A percentile compares a stretch with the other conserved stretches of the same genome.
Conservation (phyloP, 2,329 filamentous ascomycete species). For the Colletotrichum sp. region DNA sequence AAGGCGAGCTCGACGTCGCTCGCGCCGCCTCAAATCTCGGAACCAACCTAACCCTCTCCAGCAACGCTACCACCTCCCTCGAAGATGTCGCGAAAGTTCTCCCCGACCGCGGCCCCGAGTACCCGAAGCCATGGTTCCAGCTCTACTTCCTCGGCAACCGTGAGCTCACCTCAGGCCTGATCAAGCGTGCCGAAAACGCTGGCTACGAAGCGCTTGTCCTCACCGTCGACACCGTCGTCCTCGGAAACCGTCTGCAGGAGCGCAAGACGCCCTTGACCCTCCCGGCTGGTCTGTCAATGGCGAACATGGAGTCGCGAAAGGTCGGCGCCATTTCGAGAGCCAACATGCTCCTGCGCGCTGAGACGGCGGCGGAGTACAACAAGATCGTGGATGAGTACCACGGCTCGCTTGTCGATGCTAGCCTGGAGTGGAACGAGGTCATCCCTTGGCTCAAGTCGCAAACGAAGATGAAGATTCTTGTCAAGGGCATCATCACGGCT, state of each 20-base stretch:
- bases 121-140: conserved; percentile 27
- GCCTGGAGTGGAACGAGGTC: conserved; percentile 26
- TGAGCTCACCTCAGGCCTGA: conserved; percentile 24
- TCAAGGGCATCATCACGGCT: conserved; percentile 25
- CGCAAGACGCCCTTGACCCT: conserved; percentile 27
- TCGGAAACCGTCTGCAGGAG: conserved; percentile 34
- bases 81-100: conserved; percentile 30
- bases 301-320: conserved; percentile 20
- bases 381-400: neutral
- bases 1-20: conserved; percentile 32
- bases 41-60: conserved; percentile 30
- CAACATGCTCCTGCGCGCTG: conserved; percentile 18
- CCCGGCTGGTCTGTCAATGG: conserved; percentile 25
- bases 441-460: conserved; percentile 26
- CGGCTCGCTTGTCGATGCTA: conserved; percentile 20
- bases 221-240: conserved; percentile 32
- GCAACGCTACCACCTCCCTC: conserved; percentile 29
- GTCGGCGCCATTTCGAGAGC: conserved; percentile 19
- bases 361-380: conserved; percentile 16
- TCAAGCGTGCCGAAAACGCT: conserved; percentile 29
- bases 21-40: conserved; percentile 27
- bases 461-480: conserved; percentile 28
- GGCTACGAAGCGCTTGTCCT: conserved; percentile 33
- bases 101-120: conserved; percentile 4
- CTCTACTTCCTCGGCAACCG: conserved; percentile 26